Conservation (phyloP, 2,329 filamentous ascomycete species). For the Tympanopsis confertula region DNA sequence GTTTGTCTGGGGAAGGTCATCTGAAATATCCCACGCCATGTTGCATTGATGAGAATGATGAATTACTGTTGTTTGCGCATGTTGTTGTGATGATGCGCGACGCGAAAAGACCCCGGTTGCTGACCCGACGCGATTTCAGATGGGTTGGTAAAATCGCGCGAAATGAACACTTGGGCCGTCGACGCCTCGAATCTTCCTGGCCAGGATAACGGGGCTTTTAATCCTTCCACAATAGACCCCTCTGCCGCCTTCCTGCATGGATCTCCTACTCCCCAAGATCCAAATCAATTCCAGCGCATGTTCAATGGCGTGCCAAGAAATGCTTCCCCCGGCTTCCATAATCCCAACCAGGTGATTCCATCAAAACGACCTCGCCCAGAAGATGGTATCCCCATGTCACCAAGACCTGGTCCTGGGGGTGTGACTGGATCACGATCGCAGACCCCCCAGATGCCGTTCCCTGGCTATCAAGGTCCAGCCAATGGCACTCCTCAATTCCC, state of each 20-base stretch:
- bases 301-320: slow-evolving; percentile 43
- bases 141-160: slow-evolving; percentile 1
- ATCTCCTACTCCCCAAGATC: neutral
- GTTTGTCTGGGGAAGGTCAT: too few relatives aligned
- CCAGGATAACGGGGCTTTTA: slow-evolving; percentile 1
- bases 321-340: slow-evolving; percentile 37
- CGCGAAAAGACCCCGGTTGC: too few relatives aligned
- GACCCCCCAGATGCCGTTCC: slow-evolving; percentile 42
- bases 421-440: slow-evolving; percentile 44
- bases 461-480: slow-evolving; percentile 33
- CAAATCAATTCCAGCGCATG: slow-evolving; percentile 20
- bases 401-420: slow-evolving; percentile 31
- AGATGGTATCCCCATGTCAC: slow-evolving; percentile 45
- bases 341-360: slow-evolving; percentile 41
- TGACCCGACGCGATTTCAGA: too few relatives aligned
- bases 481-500: slow-evolving; percentile 31
- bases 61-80: too few relatives aligned
- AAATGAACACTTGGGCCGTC: neutral
- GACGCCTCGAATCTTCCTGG: neutral
- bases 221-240: neutral
- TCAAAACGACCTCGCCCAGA: slow-evolving; percentile 45
- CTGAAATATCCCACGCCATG: too few relatives aligned
- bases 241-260: neutral
- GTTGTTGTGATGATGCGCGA: too few relatives aligned
- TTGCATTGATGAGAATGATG: too few relatives aligned